Evolutionary conservation across 805 yeast genomes (phyloP).

Genomic region (Starmerella floricola): DNA sequence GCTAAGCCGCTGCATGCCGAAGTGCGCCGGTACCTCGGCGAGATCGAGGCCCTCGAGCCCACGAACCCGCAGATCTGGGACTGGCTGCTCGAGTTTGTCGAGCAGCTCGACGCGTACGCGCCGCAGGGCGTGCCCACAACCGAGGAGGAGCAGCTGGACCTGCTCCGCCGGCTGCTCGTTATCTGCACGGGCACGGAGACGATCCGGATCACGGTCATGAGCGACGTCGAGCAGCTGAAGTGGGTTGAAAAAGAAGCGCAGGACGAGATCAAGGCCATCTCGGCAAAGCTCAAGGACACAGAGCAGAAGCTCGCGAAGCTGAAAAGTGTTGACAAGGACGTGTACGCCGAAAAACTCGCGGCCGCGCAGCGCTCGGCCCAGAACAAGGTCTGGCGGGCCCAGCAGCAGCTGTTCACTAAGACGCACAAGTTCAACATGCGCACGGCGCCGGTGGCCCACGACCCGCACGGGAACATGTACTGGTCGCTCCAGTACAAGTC

Average conservation of each 20-base stretch:
- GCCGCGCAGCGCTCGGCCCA: constrained; percentile 23
- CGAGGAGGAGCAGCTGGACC: constrained; percentile 24
- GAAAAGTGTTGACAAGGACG: constrained; percentile 19
- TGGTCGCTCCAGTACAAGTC: constrained; percentile 31
- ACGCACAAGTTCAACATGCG: constrained; percentile 26
- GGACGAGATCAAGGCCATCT: constrained; percentile 25
- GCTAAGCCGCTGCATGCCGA: constrained; percentile 24
- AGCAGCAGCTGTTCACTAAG: constrained; percentile 24
- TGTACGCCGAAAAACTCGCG: constrained; percentile 24
- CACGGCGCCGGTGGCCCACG: constrained; percentile 28
- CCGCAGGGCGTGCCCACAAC: constrained; percentile 13
- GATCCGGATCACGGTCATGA: constrained; percentile 27
- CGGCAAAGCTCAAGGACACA: constrained; percentile 22
- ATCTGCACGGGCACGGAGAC: constrained; percentile 29
- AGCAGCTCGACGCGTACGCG: constrained; percentile 17
- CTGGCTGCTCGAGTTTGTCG: constrained; percentile 23
- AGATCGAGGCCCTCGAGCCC: constrained; percentile 28
- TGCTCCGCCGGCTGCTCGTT: constrained; percentile 24
- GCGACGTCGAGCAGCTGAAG: constrained; percentile 26
- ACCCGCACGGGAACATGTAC: constrained; percentile 28
- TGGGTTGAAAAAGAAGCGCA: constrained; percentile 21
- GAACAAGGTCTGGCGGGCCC: constrained; percentile 23
- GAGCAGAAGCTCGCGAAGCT: constrained; percentile 20
- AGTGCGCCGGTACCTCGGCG: constrained; percentile 22
- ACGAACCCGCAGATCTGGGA: constrained; percentile 28